Base-by-base conservation (phyloP, 108 stramenopile species). In the Skeletonema marinoi region DNA sequence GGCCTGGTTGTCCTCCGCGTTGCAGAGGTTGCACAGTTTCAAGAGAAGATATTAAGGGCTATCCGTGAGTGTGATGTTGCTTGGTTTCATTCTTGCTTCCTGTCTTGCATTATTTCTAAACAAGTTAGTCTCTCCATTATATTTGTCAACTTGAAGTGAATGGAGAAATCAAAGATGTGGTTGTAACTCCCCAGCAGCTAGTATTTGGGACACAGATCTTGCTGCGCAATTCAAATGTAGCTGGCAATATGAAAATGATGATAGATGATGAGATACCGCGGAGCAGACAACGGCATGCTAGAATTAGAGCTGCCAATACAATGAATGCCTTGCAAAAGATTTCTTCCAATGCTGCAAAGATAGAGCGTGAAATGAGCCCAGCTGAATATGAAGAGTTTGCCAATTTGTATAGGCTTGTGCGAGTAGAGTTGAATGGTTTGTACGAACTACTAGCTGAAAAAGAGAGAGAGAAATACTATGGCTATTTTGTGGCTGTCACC, bases 11-110 rank as follows among this genome's bases (percentile, higher is more conserved):
- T 90, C 17, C 73, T 90, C 44, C 75, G 89, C 32, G 87, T 90
- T 10, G 89, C 89, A 17, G 87, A 90, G 65, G 89, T 90, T 12
- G 85, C 87, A 50, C 83, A 88, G 25, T 90, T 90, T 65, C 89
- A 90, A 65, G 89, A 90, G 65, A 88, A 88, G 66, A 84, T 90
- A n/a, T 68, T 90, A 29, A 83, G 89, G 8, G 87, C 87, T 17
- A 71, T 88, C 51, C 73, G 39, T 41, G 39, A 41, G 39, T 41
- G 39, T 2, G 2, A 12, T 41, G 39, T 0, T 41, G 39, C 1
- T 41, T 12, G 10, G 1, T 11, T 12, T 41, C 11, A 41, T 12
- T 41, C 11, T 12, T 41, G 11, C 11, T 11, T 41, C 39, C 39
- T 41, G 12, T 41, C 39, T 41, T 41, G 39, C 39, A 41, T 12